These are phyloP conservation scores for Blechomonas ayalai DNA, from an alignment of 208 protist genomes.

Conservation along the genomic window DNA sequence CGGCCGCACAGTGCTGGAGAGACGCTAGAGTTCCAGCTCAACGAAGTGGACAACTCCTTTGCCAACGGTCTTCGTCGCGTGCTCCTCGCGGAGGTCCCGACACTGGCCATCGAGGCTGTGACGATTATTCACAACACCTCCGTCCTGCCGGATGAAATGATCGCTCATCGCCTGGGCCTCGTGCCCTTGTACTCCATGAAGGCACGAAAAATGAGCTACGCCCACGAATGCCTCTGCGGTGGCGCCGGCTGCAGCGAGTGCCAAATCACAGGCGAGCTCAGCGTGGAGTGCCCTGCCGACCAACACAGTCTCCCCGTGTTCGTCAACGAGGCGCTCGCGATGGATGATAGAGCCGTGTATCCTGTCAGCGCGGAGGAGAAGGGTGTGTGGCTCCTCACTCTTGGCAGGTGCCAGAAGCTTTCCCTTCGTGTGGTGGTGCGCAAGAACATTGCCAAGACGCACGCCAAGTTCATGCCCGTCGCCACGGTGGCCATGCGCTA, in stretches of 20 bases:
- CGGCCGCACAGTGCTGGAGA: constrained; percentile 76
- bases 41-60: constrained; percentile 87
- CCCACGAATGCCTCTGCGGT: constrained; percentile 78
- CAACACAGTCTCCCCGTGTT: constrained; percentile 79
- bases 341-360: constrained; percentile 72
- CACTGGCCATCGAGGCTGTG: constrained; percentile 96
- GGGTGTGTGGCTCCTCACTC: constrained; percentile 83
- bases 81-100: constrained; percentile 98
- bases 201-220: constrained; percentile 72
- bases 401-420: constrained; percentile 81
- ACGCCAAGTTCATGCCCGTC: constrained; percentile 97
- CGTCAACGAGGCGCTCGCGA: constrained; percentile 65
- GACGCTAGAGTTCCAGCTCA: constrained; percentile 86
- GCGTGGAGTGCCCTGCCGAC: constrained; percentile 65
- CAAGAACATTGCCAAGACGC: constrained; percentile 97
- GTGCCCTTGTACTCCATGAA: constrained; percentile 93
- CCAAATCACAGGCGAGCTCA: constrained; percentile 79
- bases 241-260: constrained; percentile 76
- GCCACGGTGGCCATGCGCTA: constrained; percentile 92
- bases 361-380: constrained; percentile 75
- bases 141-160: constrained; percentile 98
- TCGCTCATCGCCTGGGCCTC: constrained; percentile 97
- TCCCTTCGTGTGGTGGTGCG: constrained; percentile 73
- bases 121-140: constrained; percentile 93
- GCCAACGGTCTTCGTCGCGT: constrained; percentile 96